phyloP scores from a whole-genome alignment of 352 stramenopile genomes.

The Vaucheria bursata region DNA sequence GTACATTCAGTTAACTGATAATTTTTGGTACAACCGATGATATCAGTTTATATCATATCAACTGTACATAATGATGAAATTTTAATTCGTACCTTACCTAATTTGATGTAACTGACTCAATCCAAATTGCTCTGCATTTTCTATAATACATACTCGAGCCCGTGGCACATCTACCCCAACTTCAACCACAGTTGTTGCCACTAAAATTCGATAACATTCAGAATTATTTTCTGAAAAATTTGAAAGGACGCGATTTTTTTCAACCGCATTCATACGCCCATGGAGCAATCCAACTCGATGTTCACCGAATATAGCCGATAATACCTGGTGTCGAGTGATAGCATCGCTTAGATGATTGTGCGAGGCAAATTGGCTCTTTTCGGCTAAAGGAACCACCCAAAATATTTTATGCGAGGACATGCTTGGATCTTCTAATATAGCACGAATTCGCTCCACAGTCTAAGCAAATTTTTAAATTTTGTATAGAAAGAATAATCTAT shows the following conservation, averaged over 20 bases:
- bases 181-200: slow-evolving; percentile 45
- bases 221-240: slow-evolving; percentile 15
- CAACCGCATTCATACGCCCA: slow-evolving; percentile 34
- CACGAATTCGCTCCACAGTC: slow-evolving; percentile 5
- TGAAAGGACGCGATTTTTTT: slow-evolving; percentile 23
- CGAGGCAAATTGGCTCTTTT: not conserved
- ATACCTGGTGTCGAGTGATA: not conserved
- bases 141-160: slow-evolving; percentile 34
- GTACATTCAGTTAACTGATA: no score
- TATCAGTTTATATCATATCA: no score
- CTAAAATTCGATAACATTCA: slow-evolving; percentile 20
- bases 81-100: slow-evolving; percentile 11
- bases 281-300: slow-evolving; percentile 36
- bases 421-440: not conserved
- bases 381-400: slow-evolving; percentile 16
- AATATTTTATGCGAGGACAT: slow-evolving; percentile 8
- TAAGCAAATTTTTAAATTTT: slow-evolving; percentile 3
- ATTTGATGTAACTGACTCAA: slow-evolving; percentile 45
- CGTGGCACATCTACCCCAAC: slow-evolving; percentile 44
- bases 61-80: not conserved
- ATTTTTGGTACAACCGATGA: no score
- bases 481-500: not conserved
- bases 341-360: not conserved
- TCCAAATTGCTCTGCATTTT: slow-evolving; percentile 47
- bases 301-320: slow-evolving; percentile 8